Conservation (phyloP, 1,139 yeast genomes). For the Yamadazyma atmosphaerica region DNA sequence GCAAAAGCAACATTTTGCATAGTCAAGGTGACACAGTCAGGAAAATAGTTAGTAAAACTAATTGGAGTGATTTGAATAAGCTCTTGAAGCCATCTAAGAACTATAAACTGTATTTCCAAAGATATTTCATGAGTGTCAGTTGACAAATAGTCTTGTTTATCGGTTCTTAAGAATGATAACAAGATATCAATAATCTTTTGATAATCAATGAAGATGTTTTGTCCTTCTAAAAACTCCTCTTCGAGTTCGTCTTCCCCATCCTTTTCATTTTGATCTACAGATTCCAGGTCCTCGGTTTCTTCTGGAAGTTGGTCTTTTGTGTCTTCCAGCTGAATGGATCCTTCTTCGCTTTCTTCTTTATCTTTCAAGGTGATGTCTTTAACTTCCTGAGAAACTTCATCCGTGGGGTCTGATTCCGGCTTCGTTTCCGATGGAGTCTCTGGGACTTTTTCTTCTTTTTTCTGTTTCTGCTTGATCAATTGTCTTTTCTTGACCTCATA, state of each 20-base stretch:
- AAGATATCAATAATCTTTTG: conserved; percentile 78
- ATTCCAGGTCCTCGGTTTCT: conserved; percentile 6
- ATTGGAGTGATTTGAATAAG: conserved; percentile 74
- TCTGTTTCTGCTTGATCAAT: conserved; percentile 18
- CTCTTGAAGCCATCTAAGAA: conserved; percentile 80
- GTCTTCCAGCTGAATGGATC: conserved; percentile 14
- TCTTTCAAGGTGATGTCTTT: conserved; percentile 13
- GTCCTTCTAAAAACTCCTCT: conserved; percentile 71
- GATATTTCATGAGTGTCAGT: conserved; percentile 50
- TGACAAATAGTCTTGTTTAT: conserved; percentile 28
- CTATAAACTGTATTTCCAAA: conserved; percentile 77
- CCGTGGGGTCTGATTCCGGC: conserved; percentile 6
- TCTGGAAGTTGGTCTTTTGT: conserved; percentile 5
- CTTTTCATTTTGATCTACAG: conserved; percentile 13
- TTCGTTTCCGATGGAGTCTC: not conserved
- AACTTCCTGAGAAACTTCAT: conserved; percentile 24
- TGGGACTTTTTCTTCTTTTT: not conserved
- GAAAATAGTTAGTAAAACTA: conserved; percentile 64
- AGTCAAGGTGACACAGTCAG: conserved; percentile 41
- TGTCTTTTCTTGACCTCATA: conserved; percentile 41
- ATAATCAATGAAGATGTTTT: conserved; percentile 80
- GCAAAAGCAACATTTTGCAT: conserved; percentile 39
- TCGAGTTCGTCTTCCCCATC: conserved; percentile 20
- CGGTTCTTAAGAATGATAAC: conserved; percentile 69
- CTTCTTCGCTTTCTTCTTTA: conserved; percentile 16